Conservation (phyloP, 2,329 filamentous ascomycete genomes). For the Cordyceps javanica region DNA sequence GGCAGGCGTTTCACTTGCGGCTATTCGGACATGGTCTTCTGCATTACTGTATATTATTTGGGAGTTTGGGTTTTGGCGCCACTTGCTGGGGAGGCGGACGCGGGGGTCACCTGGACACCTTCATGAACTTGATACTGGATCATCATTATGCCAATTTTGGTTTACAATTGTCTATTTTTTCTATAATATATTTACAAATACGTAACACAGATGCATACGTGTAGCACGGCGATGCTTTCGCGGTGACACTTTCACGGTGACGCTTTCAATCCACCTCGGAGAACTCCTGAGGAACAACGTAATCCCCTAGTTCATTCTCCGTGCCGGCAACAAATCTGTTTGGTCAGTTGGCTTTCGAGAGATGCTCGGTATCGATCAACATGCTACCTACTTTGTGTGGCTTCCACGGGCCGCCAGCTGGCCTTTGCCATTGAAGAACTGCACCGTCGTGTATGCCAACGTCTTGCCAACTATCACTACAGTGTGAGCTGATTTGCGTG, state of each 20-base stretch:
- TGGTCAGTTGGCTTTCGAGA: constrained; percentile 8
- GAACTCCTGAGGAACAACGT: constrained; percentile 30
- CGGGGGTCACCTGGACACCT: neutral
- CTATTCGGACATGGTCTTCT: neutral
- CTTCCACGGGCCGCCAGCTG: constrained; percentile 57
- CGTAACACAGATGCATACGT: neutral
- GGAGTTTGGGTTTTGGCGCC: neutral
- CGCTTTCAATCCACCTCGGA: constrained; percentile 25
- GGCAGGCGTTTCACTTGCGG: neutral
- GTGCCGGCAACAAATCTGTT: constrained; percentile 38
- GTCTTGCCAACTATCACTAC: constrained; percentile 51
- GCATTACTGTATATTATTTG: neutral
- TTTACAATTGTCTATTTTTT: neutral
- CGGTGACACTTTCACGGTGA: neutral
- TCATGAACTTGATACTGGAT: neutral
- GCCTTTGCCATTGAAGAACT: constrained; percentile 53
- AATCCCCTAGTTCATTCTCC: constrained; percentile 30
- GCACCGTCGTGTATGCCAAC: constrained; percentile 54
- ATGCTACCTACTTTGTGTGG: constrained; percentile 53
- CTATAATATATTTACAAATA: neutral
- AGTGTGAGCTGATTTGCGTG: neutral
- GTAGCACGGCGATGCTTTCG: neutral
- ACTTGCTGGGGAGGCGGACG: neutral
- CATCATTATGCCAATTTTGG: neutral
- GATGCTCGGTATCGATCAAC: neutral